Evolutionary conservation across 805 yeast genomes (phyloP).

Genomic region (Pichia scutulata): DNA sequence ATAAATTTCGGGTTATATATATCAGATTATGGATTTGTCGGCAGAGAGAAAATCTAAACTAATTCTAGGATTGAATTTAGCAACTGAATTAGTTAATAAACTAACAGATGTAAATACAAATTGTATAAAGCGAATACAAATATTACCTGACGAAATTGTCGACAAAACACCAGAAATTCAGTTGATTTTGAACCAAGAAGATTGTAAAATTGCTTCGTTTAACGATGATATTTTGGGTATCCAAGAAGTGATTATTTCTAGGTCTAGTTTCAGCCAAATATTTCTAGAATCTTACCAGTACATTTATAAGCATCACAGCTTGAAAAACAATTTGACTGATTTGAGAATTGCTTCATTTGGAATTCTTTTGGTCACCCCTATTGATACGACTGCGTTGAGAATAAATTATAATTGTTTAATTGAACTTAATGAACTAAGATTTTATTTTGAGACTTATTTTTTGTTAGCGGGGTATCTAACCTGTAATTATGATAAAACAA

Average conservation of each 20-base stretch:
- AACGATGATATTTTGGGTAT: background rate
- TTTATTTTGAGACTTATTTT: background rate
- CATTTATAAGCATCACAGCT: conserved; percentile 1
- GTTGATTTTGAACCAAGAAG: background rate
- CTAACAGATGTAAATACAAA: background rate
- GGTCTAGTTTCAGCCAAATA: conserved; percentile 8
- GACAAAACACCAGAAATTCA: background rate
- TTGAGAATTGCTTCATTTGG: conserved; percentile 18
- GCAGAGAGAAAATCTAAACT: background rate
- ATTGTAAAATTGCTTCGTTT: background rate
- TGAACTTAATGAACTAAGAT: background rate
- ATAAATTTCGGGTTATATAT: background rate
- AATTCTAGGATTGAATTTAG: background rate
- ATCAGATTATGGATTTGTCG: background rate
- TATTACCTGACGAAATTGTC: conserved; percentile 5
- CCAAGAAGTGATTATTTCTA: conserved; percentile 14
- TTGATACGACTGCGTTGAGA: conserved; percentile 20
- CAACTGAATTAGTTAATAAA: background rate
- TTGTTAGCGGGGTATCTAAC: conserved; percentile 16
- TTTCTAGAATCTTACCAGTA: conserved; percentile 16
- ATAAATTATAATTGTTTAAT: conserved; percentile 4
- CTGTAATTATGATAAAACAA: conserved; percentile 22
- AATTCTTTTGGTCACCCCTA: conserved; percentile 23
- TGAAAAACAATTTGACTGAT: background rate
- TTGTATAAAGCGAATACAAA: background rate